Evolutionary conservation across 2,329 filamentous ascomycete genomes (phyloP).

Genomic region (Westerdykella sp.): DNA sequence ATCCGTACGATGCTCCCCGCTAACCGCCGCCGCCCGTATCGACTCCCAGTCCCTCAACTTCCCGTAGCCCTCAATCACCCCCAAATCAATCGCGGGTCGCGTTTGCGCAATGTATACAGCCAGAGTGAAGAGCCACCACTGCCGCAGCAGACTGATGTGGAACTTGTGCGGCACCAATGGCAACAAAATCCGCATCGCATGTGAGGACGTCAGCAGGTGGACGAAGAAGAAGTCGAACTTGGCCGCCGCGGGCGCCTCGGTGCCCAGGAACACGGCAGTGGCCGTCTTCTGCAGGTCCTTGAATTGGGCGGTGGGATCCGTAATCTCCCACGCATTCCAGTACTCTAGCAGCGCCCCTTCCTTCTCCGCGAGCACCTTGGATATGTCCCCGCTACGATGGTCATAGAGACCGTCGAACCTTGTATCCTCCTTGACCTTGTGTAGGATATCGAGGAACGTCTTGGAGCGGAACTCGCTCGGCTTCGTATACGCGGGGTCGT

Average conservation of each 20-base stretch:
- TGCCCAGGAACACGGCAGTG: conserved; percentile 54
- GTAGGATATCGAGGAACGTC: conserved; percentile 61
- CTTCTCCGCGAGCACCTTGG: conserved; percentile 60
- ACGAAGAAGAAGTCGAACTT: conserved; percentile 78
- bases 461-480: conserved; percentile 51
- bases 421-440: conserved; percentile 61
- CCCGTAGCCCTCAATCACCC: conserved; percentile 51
- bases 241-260: conserved; percentile 26
- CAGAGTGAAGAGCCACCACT: conserved; percentile 85
- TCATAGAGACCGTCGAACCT: conserved; percentile 63
- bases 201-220: conserved; percentile 76
- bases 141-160: conserved; percentile 66
- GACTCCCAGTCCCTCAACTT: conserved; percentile 63
- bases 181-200: conserved; percentile 80
- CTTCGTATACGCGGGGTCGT: conserved; percentile 64
- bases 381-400: conserved; percentile 57
- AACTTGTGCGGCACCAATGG: conserved; percentile 67
- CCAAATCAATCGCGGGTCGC: conserved; percentile 65
- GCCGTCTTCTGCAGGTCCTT: conserved; percentile 58
- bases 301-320: conserved; percentile 68
- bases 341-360: conserved; percentile 72
- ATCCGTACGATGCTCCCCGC: conserved; percentile 62
- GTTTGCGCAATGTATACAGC: conserved; percentile 70
- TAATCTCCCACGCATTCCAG: conserved; percentile 78
- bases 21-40: conserved; percentile 64